Conservation (phyloP, 2,329 filamentous ascomycete genomes). For the Alternaria consortialis region DNA sequence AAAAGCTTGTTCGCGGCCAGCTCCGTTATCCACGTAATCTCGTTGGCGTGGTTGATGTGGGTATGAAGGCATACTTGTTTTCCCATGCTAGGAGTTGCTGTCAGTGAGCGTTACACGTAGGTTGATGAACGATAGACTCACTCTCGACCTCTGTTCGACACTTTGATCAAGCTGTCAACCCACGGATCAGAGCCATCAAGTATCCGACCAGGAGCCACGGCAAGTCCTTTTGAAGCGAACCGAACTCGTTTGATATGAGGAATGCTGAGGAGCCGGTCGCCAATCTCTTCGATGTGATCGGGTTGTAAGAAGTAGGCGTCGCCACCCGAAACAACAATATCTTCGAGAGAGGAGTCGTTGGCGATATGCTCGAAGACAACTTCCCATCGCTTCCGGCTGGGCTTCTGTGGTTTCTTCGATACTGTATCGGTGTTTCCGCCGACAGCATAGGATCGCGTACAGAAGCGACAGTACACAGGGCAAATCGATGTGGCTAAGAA, state of each 20-base stretch:
- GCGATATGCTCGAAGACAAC: slow-evolving; percentile 66
- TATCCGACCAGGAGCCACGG: slow-evolving; percentile 66
- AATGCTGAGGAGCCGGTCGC: slow-evolving; percentile 63
- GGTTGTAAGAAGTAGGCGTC: slow-evolving; percentile 67
- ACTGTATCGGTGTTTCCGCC: slow-evolving; percentile 65
- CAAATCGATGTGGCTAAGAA: slow-evolving; percentile 69
- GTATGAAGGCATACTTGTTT: slow-evolving; percentile 71
- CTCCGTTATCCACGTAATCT: slow-evolving; percentile 68
- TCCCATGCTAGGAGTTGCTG: slow-evolving; percentile 48
- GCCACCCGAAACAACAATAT: slow-evolving; percentile 70
- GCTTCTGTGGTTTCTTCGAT: slow-evolving; percentile 47
- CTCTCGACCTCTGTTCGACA: slow-evolving; percentile 61
- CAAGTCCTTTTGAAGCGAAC: slow-evolving; percentile 69
- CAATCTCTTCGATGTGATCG: slow-evolving; percentile 63
- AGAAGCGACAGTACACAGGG: slow-evolving; percentile 70
- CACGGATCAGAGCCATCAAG: slow-evolving; percentile 63
- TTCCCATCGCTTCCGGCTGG: slow-evolving; percentile 63
- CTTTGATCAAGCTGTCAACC: slow-evolving; percentile 61
- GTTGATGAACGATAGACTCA: slow-evolving; percentile 11
- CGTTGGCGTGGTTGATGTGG: slow-evolving; percentile 70
- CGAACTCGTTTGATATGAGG: slow-evolving; percentile 68
- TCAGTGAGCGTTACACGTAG: not conserved
- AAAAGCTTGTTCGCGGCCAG: slow-evolving; percentile 62
- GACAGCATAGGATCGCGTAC: slow-evolving; percentile 68
- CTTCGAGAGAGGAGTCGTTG: slow-evolving; percentile 59